Conservation (phyloP, 768 basidiomycete genomes). For the Xerocomus spinulosus region DNA sequence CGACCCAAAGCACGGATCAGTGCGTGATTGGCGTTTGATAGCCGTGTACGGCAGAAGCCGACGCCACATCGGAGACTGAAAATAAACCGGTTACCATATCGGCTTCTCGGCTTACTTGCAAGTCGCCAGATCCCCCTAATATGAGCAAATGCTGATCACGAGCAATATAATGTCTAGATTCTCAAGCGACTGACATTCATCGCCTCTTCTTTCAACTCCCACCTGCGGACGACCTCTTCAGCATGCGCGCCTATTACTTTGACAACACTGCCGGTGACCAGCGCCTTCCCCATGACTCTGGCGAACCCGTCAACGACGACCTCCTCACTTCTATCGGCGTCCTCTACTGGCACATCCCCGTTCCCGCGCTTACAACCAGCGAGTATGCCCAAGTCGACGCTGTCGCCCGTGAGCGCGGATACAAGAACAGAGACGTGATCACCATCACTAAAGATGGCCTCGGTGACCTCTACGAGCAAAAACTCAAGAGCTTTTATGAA, state of each 20-base stretch:
- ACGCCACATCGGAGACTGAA: no score
- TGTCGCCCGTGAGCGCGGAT: slow-evolving; percentile 63
- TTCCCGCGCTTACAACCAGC: slow-evolving; percentile 36
- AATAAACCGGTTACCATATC: no score
- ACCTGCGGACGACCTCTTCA: not conserved
- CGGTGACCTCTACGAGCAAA: slow-evolving; percentile 78
- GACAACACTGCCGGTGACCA: slow-evolving; percentile 79
- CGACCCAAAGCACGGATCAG: no score
- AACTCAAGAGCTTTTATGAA: slow-evolving; percentile 78
- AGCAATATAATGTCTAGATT: no score
- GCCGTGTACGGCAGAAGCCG: no score
- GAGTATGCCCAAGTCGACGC: slow-evolving; percentile 51
- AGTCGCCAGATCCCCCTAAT: no score
- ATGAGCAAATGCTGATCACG: no score
- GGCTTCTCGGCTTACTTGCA: no score
- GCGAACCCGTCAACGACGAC: slow-evolving; percentile 47
- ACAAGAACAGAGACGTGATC: slow-evolving; percentile 82
- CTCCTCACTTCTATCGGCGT: slow-evolving; percentile 58
- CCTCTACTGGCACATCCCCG: slow-evolving; percentile 61
- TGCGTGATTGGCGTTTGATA: no score
- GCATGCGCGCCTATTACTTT: slow-evolving; percentile 73
- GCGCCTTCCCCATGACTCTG: slow-evolving; percentile 71
- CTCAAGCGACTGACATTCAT: no score
- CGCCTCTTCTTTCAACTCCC: no score
- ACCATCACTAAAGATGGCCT: slow-evolving; percentile 74